Base-by-base conservation (phyloP, 768 basidiomycete species). In the Suillus sp. region DNA sequence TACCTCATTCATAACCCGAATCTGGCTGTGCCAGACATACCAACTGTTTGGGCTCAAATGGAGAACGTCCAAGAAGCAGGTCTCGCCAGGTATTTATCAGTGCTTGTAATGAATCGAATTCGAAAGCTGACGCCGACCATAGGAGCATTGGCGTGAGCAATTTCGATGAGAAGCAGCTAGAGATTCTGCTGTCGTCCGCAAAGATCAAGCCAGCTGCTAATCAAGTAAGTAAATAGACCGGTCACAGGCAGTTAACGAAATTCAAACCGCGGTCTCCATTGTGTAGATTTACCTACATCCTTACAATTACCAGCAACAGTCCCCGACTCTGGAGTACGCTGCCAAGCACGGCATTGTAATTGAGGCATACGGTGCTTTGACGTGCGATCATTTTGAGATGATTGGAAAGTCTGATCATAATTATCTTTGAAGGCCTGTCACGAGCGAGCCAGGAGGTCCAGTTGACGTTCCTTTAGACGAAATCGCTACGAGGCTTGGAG, bases 121-220 rank as follows among this genome's bases (percentile, higher is more conserved):
- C 11, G 25, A 18, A 34, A 57, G 16, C 30, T 50, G 38, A 51
- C 35, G 34, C 16, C 14, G 38, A 43, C 22, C 67, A 10, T 66
- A 88, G 86, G 83, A 88, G 84, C 72, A 89, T 90, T 62, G 89
- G 89, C 27, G 86, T 91, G 43, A 87, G 85, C 76, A 91, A 91
- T 77, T 91, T 89, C 69, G 76, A 77, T 18, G 79, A 85, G 13
- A 63, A 77, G 1, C 80, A 92, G 27, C 80, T 91, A 14, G 71
- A 82, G 48, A 78, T 79, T n/a, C 75, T 91, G 25, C 73, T 91
- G 14, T 78, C 75, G n/a, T 82, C 82, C 1, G 86, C 87, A 9
- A 86, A 87, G 69, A 74, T 88, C 67, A 83, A 81, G 66, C 90
- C 89, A 0, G 86, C 78, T 2, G 86, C 84, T 11, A 91, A 91